Evolutionary conservation across 2,329 filamentous ascomycete species (phyloP).

Genomic region (Cladosporium sp.): DNA sequence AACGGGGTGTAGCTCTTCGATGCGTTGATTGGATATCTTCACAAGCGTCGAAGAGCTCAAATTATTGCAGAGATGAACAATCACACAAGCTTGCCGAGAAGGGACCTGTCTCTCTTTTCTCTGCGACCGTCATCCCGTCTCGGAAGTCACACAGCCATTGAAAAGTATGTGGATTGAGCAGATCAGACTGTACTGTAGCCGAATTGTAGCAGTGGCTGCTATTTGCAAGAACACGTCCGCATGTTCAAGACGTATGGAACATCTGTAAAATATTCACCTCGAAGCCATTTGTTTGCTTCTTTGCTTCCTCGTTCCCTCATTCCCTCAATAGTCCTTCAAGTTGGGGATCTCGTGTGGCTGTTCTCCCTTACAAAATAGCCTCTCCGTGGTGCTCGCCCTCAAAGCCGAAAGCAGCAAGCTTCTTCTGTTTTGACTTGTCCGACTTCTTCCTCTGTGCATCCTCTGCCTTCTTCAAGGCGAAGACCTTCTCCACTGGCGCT

Average conservation of each 20-base stretch:
- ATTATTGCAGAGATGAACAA: no score
- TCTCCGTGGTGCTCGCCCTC: constrained; percentile 81
- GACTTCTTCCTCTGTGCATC: constrained; percentile 64
- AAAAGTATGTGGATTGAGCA: background rate
- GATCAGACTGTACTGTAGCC: background rate
- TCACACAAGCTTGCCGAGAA: no score
- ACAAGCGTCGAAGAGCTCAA: no score
- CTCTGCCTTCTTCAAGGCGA: constrained; percentile 67
- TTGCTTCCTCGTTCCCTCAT: no score
- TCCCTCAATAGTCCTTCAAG: no score
- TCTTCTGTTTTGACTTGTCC: constrained; percentile 69
- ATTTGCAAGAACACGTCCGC: constrained; percentile 25
- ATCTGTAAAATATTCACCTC: constrained; percentile 16
- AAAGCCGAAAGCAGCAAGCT: constrained; percentile 75
- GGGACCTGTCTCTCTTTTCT: no score
- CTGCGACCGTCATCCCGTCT: no score
- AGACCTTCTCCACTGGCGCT: constrained; percentile 66
- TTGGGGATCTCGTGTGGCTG: background rate
- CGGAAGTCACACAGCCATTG: no score
- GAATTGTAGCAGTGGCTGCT: background rate
- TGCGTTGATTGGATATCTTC: no score
- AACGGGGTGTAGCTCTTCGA: no score
- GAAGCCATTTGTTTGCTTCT: constrained; percentile 1
- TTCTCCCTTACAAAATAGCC: constrained; percentile 56
- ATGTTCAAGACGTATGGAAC: constrained; percentile 35